Conservation (phyloP, 1,139 yeast species). For the Suhomyces ambrosiae region DNA sequence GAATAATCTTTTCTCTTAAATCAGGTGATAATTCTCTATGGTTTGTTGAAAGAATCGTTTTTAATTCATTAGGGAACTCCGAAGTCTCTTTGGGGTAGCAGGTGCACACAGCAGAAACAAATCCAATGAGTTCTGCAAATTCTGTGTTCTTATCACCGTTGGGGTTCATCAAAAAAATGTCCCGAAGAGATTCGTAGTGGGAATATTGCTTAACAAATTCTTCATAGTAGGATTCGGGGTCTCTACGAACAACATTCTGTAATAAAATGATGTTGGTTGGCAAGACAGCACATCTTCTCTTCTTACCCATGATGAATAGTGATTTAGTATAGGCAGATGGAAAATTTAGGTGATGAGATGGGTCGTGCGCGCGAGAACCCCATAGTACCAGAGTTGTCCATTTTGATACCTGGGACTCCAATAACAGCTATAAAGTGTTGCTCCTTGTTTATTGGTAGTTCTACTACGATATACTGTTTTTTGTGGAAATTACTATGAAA, state of each 20-base stretch:
- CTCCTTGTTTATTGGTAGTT: too few species aligned
- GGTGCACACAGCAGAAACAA: conserved; percentile 86
- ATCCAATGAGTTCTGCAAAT: conserved; percentile 83
- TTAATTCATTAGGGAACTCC: conserved; percentile 79
- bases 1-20: conserved; percentile 87
- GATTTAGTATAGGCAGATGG: neutral
- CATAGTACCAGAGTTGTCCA: neutral
- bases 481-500: too few species aligned
- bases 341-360: conserved; percentile 6
- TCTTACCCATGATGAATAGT: conserved; percentile 63
- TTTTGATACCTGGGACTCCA: too few species aligned
- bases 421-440: too few species aligned
- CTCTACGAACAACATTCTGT: conserved; percentile 90
- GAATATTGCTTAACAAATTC: conserved; percentile 91
- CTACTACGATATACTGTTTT: too few species aligned
- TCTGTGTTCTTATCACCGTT: conserved; percentile 65
- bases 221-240: conserved; percentile 90
- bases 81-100: conserved; percentile 90
- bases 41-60: conserved; percentile 65
- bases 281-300: conserved; percentile 86
- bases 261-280: conserved; percentile 89
- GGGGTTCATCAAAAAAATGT: conserved; percentile 74
- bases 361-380: conserved; percentile 7
- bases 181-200: conserved; percentile 88
- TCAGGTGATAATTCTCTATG: conserved; percentile 84